Base-by-base conservation (phyloP, 108 stramenopile genomes). In the Skeletonema menzelii region DNA sequence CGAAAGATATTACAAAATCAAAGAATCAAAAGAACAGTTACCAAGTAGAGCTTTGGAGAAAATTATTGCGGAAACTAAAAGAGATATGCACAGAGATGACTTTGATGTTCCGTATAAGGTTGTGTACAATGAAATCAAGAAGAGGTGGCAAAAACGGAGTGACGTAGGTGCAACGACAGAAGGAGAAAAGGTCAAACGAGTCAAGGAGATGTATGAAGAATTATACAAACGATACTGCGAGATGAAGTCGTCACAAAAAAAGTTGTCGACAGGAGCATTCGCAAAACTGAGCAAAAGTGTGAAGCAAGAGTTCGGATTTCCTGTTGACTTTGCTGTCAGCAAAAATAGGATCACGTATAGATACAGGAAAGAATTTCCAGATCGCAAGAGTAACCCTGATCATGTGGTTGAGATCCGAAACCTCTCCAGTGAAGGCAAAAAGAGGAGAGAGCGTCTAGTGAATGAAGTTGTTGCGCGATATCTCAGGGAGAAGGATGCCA, bases 391-490 rank as follows among this genome's bases (percentile, higher is more conserved):
- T 2, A 56, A 49, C 34, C 38, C 27, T 27, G 35, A 57, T 3
- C 35, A 35, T n/a, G 35, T 28, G 11, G 40, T 57, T 13, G 60
- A 72, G 30, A 63, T 72, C 3, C 28, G 71, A 11, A 47, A 26
- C 14, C 61, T 72, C 4, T 53, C 61, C 11, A 62, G 28, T 38
- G 71, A 64, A 28, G 59, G 46, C 7, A 72, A 72, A 61, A 63
- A 30, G 30, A 55, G 62, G 37, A 38, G 71, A 26, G 34, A 72
- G n/a, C 19, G 34, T 14, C 55, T 72, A 1, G 13, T 72, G 12
- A 72, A 72, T 40, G 71, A 73, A 13, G 34, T 73, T 20, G 55
- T 47, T 11, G 72, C 72, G 1, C 44, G 72, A 34, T 73, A 73
- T 32, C 19, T 73, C 8, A n/a, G 38, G 32, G 56, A 26, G 24